Evolutionary conservation across 225 moss, liverwort and hornwort species (phyloP).

Genomic region (Sphagnum tenellum): DNA sequence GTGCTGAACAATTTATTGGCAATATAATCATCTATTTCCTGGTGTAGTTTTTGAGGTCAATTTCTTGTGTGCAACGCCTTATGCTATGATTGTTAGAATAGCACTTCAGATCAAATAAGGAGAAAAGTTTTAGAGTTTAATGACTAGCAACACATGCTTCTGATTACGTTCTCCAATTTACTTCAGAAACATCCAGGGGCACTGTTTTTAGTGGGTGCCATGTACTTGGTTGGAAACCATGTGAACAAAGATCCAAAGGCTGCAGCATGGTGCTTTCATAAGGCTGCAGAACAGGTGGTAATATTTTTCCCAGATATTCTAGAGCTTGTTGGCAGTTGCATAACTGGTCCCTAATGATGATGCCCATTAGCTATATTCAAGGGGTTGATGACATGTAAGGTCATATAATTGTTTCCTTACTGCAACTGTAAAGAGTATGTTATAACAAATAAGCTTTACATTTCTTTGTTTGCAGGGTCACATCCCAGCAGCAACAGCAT

Average conservation of each 20-base stretch:
- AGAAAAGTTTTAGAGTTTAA: too few species aligned
- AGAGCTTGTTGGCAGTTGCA: background rate
- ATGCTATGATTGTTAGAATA: too few species aligned
- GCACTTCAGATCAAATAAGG: too few species aligned
- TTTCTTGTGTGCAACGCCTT: too few species aligned
- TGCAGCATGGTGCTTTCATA: conserved; percentile 89
- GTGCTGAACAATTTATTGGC: too few species aligned
- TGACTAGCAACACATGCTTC: too few species aligned
- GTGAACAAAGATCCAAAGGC: conserved; percentile 43
- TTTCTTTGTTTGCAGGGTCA: conserved; percentile 38
- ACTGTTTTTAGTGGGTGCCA: conserved; percentile 71
- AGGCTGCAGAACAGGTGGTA: conserved; percentile 76
- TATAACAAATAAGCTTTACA: too few species aligned
- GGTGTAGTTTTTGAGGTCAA: too few species aligned
- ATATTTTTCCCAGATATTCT: background rate
- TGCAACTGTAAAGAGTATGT: too few species aligned
- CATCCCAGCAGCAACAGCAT: conserved; percentile 74
- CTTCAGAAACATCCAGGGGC: conserved; percentile 80
- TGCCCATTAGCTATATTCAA: background rate
- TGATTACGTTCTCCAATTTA: too few species aligned
- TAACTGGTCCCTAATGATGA: background rate
- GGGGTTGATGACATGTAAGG: background rate
- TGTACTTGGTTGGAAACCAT: conserved; percentile 62
- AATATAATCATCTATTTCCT: too few species aligned
- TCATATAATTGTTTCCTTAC: too few species aligned